These are phyloP conservation scores for Pythium brassicae DNA, from an alignment of 352 stramenopile species.

Conservation along the genomic window DNA sequence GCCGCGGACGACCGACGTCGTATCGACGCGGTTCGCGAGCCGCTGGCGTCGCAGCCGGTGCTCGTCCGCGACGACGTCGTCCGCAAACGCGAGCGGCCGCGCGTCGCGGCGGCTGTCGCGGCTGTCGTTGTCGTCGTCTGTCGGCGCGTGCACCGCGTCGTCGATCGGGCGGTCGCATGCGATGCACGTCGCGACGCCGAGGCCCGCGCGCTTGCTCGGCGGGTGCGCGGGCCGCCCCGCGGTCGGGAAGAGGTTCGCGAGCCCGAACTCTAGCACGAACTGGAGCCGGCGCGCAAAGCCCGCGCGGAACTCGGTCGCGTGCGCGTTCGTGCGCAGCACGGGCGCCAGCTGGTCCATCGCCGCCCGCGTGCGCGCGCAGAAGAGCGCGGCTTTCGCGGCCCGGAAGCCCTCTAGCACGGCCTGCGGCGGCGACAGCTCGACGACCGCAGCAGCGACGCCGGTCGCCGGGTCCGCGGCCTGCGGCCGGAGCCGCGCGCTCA, in stretches of 20 bases:
- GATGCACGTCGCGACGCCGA: slow-evolving; percentile 48
- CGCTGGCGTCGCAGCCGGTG: slow-evolving; percentile 28
- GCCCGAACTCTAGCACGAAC: slow-evolving; percentile 53
- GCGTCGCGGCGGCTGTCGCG: not conserved
- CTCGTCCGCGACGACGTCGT: slow-evolving; percentile 23
- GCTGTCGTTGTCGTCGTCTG: not conserved
- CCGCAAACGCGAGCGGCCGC: slow-evolving; percentile 1
- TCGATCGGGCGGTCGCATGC: slow-evolving; percentile 60
- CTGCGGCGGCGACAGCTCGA: slow-evolving; percentile 38
- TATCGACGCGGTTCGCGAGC: slow-evolving; percentile 43
- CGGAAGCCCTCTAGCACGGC: slow-evolving; percentile 51
- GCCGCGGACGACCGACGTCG: slow-evolving; percentile 33
- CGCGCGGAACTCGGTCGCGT: slow-evolving; percentile 40
- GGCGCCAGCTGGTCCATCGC: slow-evolving; percentile 50
- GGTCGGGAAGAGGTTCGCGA: slow-evolving; percentile 64
- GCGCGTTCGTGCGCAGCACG: slow-evolving; percentile 29
- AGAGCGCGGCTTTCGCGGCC: slow-evolving; percentile 34
- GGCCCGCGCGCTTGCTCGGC: slow-evolving; percentile 17
- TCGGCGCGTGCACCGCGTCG: slow-evolving; percentile 3
- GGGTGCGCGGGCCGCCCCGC: slow-evolving; percentile 27
- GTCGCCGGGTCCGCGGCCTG: slow-evolving; percentile 30
- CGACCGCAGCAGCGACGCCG: slow-evolving; percentile 30
- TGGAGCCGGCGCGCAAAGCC: slow-evolving; percentile 35
- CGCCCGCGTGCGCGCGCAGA: slow-evolving; percentile 28
- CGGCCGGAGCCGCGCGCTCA: slow-evolving; percentile 24